Evolutionary conservation across 805 yeast species (phyloP).

Genomic region (Torulaspora delbrueckii): DNA sequence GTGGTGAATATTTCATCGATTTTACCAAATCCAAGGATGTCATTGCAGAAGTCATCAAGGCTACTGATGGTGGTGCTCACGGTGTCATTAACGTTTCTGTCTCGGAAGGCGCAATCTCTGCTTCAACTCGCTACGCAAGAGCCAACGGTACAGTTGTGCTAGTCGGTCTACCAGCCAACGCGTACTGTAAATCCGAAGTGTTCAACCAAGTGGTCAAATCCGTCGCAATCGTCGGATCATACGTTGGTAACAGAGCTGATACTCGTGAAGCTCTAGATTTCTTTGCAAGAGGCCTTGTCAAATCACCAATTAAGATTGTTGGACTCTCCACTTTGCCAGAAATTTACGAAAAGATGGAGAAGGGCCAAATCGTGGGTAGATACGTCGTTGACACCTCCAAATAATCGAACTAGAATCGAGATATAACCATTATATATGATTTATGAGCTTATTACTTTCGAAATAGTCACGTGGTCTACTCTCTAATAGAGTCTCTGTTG

Average conservation of each 20-base stretch:
- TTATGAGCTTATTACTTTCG: background rate
- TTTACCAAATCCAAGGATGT: conserved; percentile 52
- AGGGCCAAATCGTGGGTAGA: conserved; percentile 79
- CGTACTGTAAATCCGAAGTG: conserved; percentile 62
- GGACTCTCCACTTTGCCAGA: conserved; percentile 64
- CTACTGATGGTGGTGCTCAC: conserved; percentile 71
- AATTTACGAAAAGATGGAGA: conserved; percentile 69
- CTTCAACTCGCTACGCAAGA: conserved; percentile 56
- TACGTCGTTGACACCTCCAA: conserved; percentile 72
- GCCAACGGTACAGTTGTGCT: conserved; percentile 64
- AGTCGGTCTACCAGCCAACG: conserved; percentile 78
- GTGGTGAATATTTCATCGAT: conserved; percentile 62
- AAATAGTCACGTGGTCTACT: background rate
- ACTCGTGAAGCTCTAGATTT: conserved; percentile 72
- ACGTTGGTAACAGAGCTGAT: conserved; percentile 86
- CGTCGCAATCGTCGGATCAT: conserved; percentile 69
- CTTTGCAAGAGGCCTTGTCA: conserved; percentile 60
- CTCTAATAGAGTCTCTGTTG: background rate
- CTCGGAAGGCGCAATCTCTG: conserved; percentile 60
- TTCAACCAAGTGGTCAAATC: conserved; percentile 71
- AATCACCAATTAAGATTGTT: conserved; percentile 65
- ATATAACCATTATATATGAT: background rate
- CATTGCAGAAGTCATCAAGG: conserved; percentile 48
- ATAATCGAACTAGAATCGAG: conserved; percentile 22
- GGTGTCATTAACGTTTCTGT: conserved; percentile 73